Evolutionary conservation across 176 grass and related monocot species (phyloP), one percentile per base, ranked within the genome.

Genomic region (Dactylis glomerata): DNA sequence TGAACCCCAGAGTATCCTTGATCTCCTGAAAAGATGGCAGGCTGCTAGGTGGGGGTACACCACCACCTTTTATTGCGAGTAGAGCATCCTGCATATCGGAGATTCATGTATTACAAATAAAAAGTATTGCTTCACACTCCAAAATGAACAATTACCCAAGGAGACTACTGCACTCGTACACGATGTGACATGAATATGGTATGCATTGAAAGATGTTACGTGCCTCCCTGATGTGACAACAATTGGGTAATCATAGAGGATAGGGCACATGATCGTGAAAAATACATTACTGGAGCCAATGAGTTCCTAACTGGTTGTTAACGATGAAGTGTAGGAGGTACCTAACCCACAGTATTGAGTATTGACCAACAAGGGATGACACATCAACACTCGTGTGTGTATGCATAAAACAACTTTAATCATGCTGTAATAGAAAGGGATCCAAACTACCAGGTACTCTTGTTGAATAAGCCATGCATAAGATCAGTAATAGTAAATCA

Each of bases 1-100:
- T 94, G 83, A 95, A 98, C 46, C 92, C 96, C 75, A 94, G 83
- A 73, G 86, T 95, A 44, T 98, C 91, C 66, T 95, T 98, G 68
- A 98, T 98, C 66, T 98, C 89, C 80, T 96, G 87, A 90, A 99
- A 99, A 34, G 91, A 99, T 75, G 91, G 91, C 81, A 99, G 75
- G 75, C 59, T 82, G 50, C 91, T 79, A 82, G 93, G 91, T 78
- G 91, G 83, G 62, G 96, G 96, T 49, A 94, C 75, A 8, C 93
- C 79, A 0, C 91, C 89, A 17, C 88, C 78, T 85, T 98, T 98
- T 66, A 98, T 93, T 3, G 91, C 91, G 56, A 86, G 47, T 67
- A 98, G 79, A 67, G 91, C 93, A 92, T 98, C 93, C 93, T 98
- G 78, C 51, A 89, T 28, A 73, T 55, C 73, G 83, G 34, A 77